Evolutionary conservation across 305 asterid genomes (phyloP).

Genomic region (Solanum hybrid): DNA sequence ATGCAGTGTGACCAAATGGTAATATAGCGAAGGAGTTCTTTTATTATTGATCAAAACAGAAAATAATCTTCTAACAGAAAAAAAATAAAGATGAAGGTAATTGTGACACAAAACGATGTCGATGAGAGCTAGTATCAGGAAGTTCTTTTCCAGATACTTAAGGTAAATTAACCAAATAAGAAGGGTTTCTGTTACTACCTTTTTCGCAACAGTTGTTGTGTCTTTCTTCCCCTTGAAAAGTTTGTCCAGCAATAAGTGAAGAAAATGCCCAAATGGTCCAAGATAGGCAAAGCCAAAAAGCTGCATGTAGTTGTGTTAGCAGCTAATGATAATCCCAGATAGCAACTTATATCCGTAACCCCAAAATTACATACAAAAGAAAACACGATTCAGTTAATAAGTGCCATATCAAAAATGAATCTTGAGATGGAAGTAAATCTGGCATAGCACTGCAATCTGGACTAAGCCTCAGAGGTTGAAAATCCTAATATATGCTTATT

Average conservation of each 20-base stretch:
- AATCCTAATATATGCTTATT: neutral
- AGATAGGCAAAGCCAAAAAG: slow-evolving; percentile 79
- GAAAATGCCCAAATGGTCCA: slow-evolving; percentile 84
- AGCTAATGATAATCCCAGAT: neutral
- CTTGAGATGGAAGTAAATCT: neutral
- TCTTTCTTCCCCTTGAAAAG: slow-evolving; percentile 88
- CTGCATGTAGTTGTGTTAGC: slow-evolving; percentile 25
- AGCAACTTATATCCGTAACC: neutral
- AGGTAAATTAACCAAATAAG: too few relatives aligned
- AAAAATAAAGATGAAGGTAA: too few relatives aligned
- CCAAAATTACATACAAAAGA: neutral
- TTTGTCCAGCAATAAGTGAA: slow-evolving; percentile 68
- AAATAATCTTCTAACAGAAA: neutral
- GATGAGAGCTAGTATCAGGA: too few relatives aligned
- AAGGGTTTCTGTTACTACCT: slow-evolving; percentile 30
- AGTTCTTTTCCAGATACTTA: too few relatives aligned
- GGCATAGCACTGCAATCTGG: neutral
- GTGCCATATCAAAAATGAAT: neutral
- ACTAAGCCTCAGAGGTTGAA: neutral
- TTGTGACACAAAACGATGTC: too few relatives aligned
- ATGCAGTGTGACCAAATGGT: neutral
- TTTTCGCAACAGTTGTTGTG: slow-evolving; percentile 69
- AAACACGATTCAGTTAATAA: neutral
- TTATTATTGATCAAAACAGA: neutral
- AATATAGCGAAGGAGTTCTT: neutral